A percentile compares a stretch with the other conserved stretches of the same genome.
phyloP scores from a whole-genome alignment of 1,284 basidiomycete genomes.

The Trametes polyzona region DNA sequence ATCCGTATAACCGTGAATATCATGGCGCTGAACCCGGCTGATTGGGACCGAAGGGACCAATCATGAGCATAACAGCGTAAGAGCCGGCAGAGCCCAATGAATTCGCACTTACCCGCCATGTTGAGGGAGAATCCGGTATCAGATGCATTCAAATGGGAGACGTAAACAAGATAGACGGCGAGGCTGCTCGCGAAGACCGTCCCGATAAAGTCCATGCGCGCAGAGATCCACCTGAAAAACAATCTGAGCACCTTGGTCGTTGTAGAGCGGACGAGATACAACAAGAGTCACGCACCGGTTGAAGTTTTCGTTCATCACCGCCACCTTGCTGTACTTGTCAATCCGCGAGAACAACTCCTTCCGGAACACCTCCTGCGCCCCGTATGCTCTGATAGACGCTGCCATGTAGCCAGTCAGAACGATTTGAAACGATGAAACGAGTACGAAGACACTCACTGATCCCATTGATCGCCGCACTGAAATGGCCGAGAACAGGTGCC shows the following conservation, averaged over 20 bases:
- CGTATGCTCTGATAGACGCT: constrained; percentile 71
- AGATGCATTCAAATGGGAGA: constrained; percentile 42
- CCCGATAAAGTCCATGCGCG: constrained; percentile 49
- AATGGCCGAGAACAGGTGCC: constrained; percentile 69
- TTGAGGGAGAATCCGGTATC: constrained; percentile 54
- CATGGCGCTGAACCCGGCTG: constrained; percentile 54
- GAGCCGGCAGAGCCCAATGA: too few species aligned
- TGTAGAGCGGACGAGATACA: too few species aligned
- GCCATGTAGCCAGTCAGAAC: too few species aligned
- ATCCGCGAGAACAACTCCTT: constrained; percentile 49
- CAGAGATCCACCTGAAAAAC: constrained; percentile 22
- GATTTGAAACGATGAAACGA: background rate
- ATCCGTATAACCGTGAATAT: constrained; percentile 56
- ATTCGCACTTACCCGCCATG: constrained; percentile 47
- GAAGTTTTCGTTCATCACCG: constrained; percentile 54
- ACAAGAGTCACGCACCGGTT: constrained; percentile 55
- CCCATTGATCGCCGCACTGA: constrained; percentile 70
- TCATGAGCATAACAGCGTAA: rapidly evolving
- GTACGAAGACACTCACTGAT: constrained; percentile 58
- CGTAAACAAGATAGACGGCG: constrained; percentile 57
- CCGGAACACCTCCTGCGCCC: constrained; percentile 52
- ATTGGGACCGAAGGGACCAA: too few species aligned
- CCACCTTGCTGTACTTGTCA: constrained; percentile 50
- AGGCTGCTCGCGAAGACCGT: constrained; percentile 53
- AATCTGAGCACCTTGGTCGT: too few species aligned